These are phyloP conservation scores for Noccaea caerulescens DNA, from an alignment of 345 rosid genomes.

Conservation along the genomic window DNA sequence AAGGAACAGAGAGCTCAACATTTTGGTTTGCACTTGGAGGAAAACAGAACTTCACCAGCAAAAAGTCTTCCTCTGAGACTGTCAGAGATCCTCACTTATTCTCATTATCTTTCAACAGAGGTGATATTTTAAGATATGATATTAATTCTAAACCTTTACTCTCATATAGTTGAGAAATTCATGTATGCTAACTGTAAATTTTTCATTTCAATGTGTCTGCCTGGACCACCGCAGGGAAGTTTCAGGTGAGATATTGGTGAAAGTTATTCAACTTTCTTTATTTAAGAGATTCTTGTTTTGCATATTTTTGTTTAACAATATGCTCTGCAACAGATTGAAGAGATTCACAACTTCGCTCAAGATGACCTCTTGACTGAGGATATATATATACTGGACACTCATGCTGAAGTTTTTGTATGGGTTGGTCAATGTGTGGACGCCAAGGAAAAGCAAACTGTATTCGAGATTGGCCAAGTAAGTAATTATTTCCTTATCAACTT, in stretches of 20 bases:
- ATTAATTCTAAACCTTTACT: background rate
- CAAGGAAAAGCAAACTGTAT: conserved; percentile 87
- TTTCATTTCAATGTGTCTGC: conserved; percentile 30
- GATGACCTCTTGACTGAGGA: conserved; percentile 97
- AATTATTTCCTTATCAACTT: conserved; percentile 24
- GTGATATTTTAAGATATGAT: conserved; percentile 41
- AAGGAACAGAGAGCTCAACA: conserved; percentile 96
- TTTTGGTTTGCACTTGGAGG: conserved; percentile 99
- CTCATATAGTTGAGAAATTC: background rate
- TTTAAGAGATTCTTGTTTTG: background rate
- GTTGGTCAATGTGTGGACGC: conserved; percentile 85
- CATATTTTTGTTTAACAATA: conserved; percentile 18
- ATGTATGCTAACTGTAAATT: conserved; percentile 25
- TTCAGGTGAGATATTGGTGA: conserved; percentile 69
- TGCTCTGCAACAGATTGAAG: conserved; percentile 68
- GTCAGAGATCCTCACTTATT: conserved; percentile 90
- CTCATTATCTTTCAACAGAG: conserved; percentile 69
- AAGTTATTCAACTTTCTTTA: conserved; percentile 10
- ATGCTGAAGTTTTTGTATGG: conserved; percentile 96
- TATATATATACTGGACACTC: conserved; percentile 84
- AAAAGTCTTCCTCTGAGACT: conserved; percentile 63
- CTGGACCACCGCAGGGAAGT: conserved; percentile 63
- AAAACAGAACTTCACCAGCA: conserved; percentile 83
- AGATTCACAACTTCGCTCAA: conserved; percentile 84
- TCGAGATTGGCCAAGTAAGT: conserved; percentile 98